A percentile compares a stretch with the other conserved stretches of the same genome.
These are phyloP conservation scores for Acrodontium crateriforme DNA, from an alignment of 2,329 filamentous ascomycete genomes.

Conservation along the genomic window DNA sequence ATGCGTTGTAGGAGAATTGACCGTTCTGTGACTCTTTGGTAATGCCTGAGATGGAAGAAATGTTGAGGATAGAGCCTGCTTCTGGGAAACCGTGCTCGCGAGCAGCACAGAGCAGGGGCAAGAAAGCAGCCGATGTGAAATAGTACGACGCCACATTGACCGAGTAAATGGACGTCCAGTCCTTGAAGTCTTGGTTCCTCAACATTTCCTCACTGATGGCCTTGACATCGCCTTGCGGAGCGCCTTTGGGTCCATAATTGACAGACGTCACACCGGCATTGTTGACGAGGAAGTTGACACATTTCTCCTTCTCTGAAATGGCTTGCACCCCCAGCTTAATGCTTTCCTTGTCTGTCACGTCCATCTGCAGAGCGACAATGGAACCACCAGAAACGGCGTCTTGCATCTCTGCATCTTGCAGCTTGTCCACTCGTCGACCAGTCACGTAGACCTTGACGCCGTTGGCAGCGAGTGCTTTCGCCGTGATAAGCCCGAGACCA, in stretches of 20 bases:
- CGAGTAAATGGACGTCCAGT: slow-evolving; percentile 32
- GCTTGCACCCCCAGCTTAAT: slow-evolving; percentile 29
- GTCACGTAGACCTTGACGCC: slow-evolving; percentile 35
- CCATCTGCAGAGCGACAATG: slow-evolving; percentile 33
- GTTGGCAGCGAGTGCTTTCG: slow-evolving; percentile 21
- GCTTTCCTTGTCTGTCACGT: slow-evolving; percentile 31
- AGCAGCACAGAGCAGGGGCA: slow-evolving; percentile 32
- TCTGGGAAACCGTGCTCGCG: slow-evolving; percentile 29
- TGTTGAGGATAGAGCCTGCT: slow-evolving; percentile 33
- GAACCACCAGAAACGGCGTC: slow-evolving; percentile 30
- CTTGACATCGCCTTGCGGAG: no score
- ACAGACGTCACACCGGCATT: slow-evolving; percentile 33
- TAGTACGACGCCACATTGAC: slow-evolving; percentile 36
- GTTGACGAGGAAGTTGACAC: slow-evolving; percentile 33
- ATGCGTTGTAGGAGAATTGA: slow-evolving; percentile 36
- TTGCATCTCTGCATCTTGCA: slow-evolving; percentile 34
- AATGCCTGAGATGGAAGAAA: slow-evolving; percentile 31
- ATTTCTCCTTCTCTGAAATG: slow-evolving; percentile 30
- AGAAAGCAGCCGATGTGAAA: slow-evolving; percentile 33
- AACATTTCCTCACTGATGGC: slow-evolving; percentile 30
- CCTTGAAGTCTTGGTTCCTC: slow-evolving; percentile 30
- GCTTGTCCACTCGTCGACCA: slow-evolving; percentile 34
- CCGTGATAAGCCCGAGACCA: slow-evolving; percentile 35
- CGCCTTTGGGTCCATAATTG: slow-evolving; percentile 24
- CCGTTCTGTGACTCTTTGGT: slow-evolving; percentile 33